Evolutionary conservation across 2,329 filamentous ascomycete species (phyloP), one percentile per base, ranked within the genome.

Genomic region (Scortechinia acanthostroma): DNA sequence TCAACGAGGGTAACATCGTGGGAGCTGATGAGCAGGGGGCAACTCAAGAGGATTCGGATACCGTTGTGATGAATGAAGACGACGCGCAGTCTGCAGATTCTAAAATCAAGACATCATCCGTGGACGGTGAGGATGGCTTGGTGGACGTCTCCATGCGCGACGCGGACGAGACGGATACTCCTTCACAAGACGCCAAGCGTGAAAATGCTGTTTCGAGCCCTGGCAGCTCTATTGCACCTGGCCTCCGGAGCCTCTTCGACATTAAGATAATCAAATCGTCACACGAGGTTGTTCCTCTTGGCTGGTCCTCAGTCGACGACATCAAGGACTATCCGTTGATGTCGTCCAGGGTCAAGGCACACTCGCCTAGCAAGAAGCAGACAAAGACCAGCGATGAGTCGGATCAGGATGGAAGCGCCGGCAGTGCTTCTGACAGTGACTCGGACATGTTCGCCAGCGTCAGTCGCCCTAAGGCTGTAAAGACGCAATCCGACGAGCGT

Each of bases 71-170:
- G 10, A 81, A 81, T 3, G 77, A 76, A 6, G 86, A 86, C 51
- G 35, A 40, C 20, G 35, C 35, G 35, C 6, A 40, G 35, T 40
- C 35, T 13, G 35, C 35, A 13, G 35, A 40, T 17, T 72, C 77
- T 19, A 86, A 85, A 56, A 74, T 95, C 42, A 77, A 84, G 47
- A 84, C 88, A 40, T 76, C 80, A 21, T 95, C 91, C 2, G 77
- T 95, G 2, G 84, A 91, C 58, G 87, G 89, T 6, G 91, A 96
- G 60, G 91, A 96, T 49, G 88, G 88, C 49, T 80, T 96, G 55
- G 87, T 97, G 4, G 88, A 96, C 57, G 83, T 98, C 15, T 87
- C 86, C 1, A 91, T 96, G 83, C 35, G 17, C 6, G 35, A 40
- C 17, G 35, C 35, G 10, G 25, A 30, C 25, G 25, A 30, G 10